Percentiles rank a stretch among this genome's conserved stretches.
Conservation (phyloP, 352 stramenopile genomes). For the Pythium vanterpoolii region DNA sequence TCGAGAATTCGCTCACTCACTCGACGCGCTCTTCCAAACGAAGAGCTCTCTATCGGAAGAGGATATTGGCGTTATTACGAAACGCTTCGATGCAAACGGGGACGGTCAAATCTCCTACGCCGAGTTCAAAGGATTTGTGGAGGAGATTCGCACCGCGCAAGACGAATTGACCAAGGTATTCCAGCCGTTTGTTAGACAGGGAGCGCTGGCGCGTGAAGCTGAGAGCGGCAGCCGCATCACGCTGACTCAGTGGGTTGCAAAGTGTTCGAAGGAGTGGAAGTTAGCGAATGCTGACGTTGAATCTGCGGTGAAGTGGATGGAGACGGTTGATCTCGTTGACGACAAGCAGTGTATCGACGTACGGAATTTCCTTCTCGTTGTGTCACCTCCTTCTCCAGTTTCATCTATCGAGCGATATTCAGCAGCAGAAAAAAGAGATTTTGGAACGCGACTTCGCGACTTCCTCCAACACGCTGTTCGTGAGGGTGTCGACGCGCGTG, state of each 20-base stretch:
- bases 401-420: no score
- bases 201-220: background rate
- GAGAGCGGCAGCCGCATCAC: constrained; percentile 1
- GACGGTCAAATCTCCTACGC: constrained; percentile 51
- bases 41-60: constrained; percentile 33
- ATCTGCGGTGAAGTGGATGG: constrained; percentile 1
- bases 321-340: constrained; percentile 28
- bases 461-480: constrained; percentile 36
- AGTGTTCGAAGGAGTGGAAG: constrained; percentile 33
- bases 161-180: constrained; percentile 10
- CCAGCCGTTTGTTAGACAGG: background rate
- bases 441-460: constrained; percentile 19
- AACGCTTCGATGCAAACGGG: constrained; percentile 54
- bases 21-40: constrained; percentile 48
- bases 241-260: constrained; percentile 29
- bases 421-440: constrained; percentile 6
- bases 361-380: constrained; percentile 27
- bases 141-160: constrained; percentile 30
- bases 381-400: constrained; percentile 2
- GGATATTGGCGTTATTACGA: constrained; percentile 34
- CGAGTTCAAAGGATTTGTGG: constrained; percentile 60
- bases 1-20: constrained; percentile 44
- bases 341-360: constrained; percentile 26
- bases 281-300: constrained; percentile 26
- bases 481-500: constrained; percentile 41